These are phyloP conservation scores for Pestalotiopsis sp. DNA, from an alignment of 2,329 filamentous ascomycete species.

Conservation along the genomic window DNA sequence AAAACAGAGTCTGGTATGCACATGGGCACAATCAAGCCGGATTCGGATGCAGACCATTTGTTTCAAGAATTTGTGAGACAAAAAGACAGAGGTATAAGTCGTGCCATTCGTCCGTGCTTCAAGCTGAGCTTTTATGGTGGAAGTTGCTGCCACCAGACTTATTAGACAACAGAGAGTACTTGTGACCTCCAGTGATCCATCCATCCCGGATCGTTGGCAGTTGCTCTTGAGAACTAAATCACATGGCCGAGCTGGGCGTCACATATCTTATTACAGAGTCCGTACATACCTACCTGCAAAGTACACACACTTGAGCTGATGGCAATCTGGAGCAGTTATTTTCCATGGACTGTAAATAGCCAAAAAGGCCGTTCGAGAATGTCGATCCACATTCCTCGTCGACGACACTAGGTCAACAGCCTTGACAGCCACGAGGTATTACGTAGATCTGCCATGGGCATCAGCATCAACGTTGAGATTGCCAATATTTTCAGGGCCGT, in stretches of 20 bases:
- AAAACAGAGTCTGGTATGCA: too few relatives aligned
- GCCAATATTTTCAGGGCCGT: neutral
- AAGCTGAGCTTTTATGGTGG: neutral
- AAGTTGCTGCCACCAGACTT: neutral
- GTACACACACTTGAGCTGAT: too few relatives aligned
- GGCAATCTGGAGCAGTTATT: neutral
- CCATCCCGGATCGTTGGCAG: neutral
- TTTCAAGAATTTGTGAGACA: neutral
- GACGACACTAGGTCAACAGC: neutral
- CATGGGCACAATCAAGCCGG: neutral
- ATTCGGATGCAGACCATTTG: neutral
- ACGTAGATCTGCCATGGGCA: neutral
- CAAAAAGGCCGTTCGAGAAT: neutral
- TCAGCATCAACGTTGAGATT: constrained; percentile 5
- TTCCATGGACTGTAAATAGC: neutral
- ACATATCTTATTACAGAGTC: too few relatives aligned
- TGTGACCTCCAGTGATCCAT: neutral
- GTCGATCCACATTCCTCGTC: neutral
- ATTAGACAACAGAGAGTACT: neutral
- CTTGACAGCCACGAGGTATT: neutral
- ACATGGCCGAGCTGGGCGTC: too few relatives aligned
- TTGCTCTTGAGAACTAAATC: too few relatives aligned
- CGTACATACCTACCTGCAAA: too few relatives aligned
- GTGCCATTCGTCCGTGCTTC: neutral
- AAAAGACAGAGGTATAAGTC: neutral